Percentiles rank a stretch among this genome's conserved stretches.
Evolutionary conservation across 768 basidiomycete species (phyloP).

Genomic region (Mycena sanguinolenta): DNA sequence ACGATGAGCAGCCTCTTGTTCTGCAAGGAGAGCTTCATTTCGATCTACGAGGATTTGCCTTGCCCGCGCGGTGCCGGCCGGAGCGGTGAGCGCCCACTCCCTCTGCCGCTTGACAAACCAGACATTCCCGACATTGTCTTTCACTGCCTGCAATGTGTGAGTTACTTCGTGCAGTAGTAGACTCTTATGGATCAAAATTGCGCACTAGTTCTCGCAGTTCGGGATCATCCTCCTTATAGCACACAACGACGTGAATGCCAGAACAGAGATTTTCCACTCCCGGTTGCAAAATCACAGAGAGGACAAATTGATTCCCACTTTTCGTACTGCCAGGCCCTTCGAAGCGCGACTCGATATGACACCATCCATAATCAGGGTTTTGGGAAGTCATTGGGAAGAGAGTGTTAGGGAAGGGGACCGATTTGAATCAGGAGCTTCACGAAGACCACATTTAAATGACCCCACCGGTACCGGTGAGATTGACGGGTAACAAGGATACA

Average conservation of each 20-base stretch:
- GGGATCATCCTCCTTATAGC: conserved; percentile 15
- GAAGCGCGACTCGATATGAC: conserved; percentile 19
- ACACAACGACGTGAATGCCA: conserved; percentile 15
- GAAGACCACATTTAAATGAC: too few relatives aligned
- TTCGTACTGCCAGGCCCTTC: conserved; percentile 17
- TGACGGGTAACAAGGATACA: too few relatives aligned
- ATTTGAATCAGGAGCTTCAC: too few relatives aligned
- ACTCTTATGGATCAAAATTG: conserved; percentile 2
- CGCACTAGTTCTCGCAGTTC: conserved; percentile 17
- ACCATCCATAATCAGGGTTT: not conserved
- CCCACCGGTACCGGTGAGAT: too few relatives aligned
- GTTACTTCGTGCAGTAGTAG: not conserved
- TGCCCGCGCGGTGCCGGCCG: not conserved
- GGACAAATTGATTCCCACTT: not conserved
- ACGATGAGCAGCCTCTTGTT: conserved; percentile 15
- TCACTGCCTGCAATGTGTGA: conserved; percentile 17
- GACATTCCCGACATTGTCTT: conserved; percentile 8
- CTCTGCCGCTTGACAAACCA: conserved; percentile 1
- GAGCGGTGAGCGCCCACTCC: not conserved
- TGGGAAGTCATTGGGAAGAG: conserved; percentile 14
- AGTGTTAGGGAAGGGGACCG: too few relatives aligned
- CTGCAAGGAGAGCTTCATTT: conserved; percentile 15
- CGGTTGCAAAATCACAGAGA: conserved; percentile 15
- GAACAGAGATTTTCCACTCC: conserved; percentile 17
- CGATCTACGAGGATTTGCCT: conserved; percentile 1